Percentiles rank a stretch among this genome's conserved stretches.
Conservation (phyloP, 2,329 filamentous ascomycete genomes). For the Colletotrichum sp. region DNA sequence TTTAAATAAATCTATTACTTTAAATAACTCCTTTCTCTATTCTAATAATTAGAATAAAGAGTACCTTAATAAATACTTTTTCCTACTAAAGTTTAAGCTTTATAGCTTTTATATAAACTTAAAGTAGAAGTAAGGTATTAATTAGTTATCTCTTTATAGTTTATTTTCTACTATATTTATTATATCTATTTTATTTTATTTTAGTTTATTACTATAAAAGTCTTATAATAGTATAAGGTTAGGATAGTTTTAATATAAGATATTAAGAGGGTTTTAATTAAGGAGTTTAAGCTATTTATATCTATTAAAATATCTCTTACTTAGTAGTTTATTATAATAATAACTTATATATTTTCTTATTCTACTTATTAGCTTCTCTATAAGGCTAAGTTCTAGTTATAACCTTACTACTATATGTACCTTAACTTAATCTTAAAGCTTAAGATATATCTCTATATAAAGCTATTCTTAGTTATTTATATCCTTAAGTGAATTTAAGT, state of each 20-base stretch:
- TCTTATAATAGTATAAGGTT: not conserved
- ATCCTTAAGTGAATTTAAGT: not conserved
- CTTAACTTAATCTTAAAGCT: not conserved
- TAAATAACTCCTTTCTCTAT: too few species aligned
- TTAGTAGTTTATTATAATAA: too few species aligned
- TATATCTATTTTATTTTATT: not conserved
- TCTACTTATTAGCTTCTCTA: not conserved
- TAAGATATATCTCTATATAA: not conserved
- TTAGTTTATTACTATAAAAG: not conserved
- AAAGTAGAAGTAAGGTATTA: not conserved
- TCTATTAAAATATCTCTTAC: too few species aligned
- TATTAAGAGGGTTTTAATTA: not conserved
- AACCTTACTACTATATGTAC: not conserved
- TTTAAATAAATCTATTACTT: not conserved
- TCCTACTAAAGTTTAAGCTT: not conserved
- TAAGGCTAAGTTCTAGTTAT: not conserved
- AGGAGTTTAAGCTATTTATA: not conserved
- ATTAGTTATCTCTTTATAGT: not conserved
- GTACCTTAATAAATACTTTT: not conserved
- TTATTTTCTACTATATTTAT: not conserved
- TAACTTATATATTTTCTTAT: too few species aligned
- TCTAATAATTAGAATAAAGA: not conserved
- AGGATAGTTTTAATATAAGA: not conserved
- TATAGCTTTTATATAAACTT: not conserved
- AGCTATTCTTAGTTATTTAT: not conserved